A percentile compares a stretch with the other conserved stretches of the same genome.
Conservation (phyloP, 2,329 filamentous ascomycete species). For the Sarocladium strictum region DNA sequence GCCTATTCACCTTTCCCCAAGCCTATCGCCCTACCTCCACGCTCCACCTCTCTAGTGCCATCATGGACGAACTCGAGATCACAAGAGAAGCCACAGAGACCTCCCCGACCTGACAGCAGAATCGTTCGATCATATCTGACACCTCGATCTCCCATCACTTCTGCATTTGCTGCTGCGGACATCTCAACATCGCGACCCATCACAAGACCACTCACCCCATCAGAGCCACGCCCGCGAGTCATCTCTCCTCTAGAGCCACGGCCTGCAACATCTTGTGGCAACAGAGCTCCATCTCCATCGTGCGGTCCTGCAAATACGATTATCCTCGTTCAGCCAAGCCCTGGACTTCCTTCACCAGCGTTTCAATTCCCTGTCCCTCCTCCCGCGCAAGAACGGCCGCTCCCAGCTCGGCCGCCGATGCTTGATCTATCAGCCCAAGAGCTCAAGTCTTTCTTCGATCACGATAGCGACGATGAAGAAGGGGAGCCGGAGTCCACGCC, state of each 20-base stretch:
- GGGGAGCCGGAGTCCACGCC: slow-evolving; percentile 32
- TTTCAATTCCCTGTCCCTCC: slow-evolving; percentile 1
- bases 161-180: not conserved
- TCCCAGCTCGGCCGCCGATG: slow-evolving; percentile 17
- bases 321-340: slow-evolving; percentile 1
- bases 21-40: slow-evolving; percentile 26
- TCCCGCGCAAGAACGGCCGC: slow-evolving; percentile 18
- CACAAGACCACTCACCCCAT: not conserved
- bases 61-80: slow-evolving; percentile 20
- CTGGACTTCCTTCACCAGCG: slow-evolving; percentile 1
- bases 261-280: not conserved
- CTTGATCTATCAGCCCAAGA: slow-evolving; percentile 18
- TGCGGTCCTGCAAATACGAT: not conserved
- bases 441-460: slow-evolving; percentile 41
- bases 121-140: slow-evolving; percentile 18
- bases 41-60: slow-evolving; percentile 15
- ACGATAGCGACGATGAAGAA: slow-evolving; percentile 36
- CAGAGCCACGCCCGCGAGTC: not conserved
- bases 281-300: not conserved
- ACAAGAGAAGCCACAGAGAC: slow-evolving; percentile 21
- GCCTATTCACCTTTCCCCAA: slow-evolving; percentile 39
- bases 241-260: not conserved
- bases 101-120: slow-evolving; percentile 22
- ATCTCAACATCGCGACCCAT: slow-evolving; percentile 1
- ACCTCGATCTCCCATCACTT: slow-evolving; percentile 10